Evolutionary conservation across 2,329 filamentous ascomycete genomes (phyloP), one percentile per base, ranked within the genome.

Genomic region (Ophiocordyceps australis): DNA sequence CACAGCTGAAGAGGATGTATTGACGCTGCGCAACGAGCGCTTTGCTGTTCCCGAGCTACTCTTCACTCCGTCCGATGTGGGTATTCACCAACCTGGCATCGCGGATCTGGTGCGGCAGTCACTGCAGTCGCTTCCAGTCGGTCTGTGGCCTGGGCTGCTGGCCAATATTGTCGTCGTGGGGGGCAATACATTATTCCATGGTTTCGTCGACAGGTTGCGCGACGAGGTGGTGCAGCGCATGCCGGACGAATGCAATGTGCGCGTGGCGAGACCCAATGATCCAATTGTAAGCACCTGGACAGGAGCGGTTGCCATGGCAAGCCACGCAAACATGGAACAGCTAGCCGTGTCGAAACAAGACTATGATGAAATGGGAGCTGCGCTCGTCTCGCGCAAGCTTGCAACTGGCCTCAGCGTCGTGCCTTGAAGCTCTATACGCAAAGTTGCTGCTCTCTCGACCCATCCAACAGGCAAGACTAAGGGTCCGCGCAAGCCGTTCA

Each of bases 121-220:
- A 9, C 51, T 98, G 10, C 63, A 68, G 7, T 60, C 59, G 9
- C 50, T 95, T 8, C 89, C 89, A 0, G 62, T 78, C n/a, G 80
- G 79, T 0, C 53, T 95, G 7, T 85, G 82, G 66, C 78, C 83
- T 1, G 74, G 74, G 0, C 65, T 94, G 36, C 52, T 95, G 24
- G 76, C 81, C 20, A 98, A 95, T 37, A 67, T 95, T 4, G 54
- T 94, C 3, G 74, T 93, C 0, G 80, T 94, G 0, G 89, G 89
- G 2, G 89, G 89, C 4, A 93, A 81, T 42, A 65, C 77, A 0
- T 59, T 76, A 12, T 72, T 94, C 15, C 64, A 74, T 2, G 85
- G 85, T 0, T 86, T 98, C 35, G 65, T 83, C 35, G 69, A 81
- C 42, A 66, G 89, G 29, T 46, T 98, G 37, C 74, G 81, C 46